A percentile compares a stretch with the other conserved stretches of the same genome.
Conservation (phyloP, 306 rosid genomes). For the Inga oerstediana region DNA sequence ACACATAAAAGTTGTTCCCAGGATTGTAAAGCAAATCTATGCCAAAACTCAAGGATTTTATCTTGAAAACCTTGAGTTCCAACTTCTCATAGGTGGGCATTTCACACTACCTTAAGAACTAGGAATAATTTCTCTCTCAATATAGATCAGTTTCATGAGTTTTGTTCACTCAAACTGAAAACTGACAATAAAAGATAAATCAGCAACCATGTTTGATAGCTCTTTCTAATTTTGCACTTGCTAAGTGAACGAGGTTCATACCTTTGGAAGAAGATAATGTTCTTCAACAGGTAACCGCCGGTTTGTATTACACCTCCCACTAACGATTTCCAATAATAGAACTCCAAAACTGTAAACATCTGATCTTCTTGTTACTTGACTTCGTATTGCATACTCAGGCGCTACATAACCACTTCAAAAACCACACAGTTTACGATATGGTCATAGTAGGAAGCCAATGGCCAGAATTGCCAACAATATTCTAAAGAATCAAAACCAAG, state of each 20-base stretch:
- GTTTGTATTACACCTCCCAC: conserved; percentile 78
- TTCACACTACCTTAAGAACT: background rate
- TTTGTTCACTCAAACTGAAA: background rate
- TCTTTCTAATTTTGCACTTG: conserved; percentile 14
- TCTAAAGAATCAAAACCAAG: conserved; percentile 1
- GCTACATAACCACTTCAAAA: conserved; percentile 80
- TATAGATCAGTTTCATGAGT: conserved; percentile 22
- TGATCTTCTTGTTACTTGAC: conserved; percentile 84
- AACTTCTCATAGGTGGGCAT: conserved; percentile 2
- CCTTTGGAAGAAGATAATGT: conserved; percentile 76
- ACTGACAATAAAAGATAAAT: background rate
- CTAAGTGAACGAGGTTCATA: conserved; percentile 35
- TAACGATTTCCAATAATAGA: conserved; percentile 71
- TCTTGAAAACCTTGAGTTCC: background rate
- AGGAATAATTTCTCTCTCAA: conserved; percentile 5
- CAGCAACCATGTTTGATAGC: background rate
- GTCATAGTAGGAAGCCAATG: conserved; percentile 18
- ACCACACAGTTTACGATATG: conserved; percentile 19
- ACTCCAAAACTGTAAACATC: conserved; percentile 89
- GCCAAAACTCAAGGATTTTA: conserved; percentile 1
- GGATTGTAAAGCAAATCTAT: background rate
- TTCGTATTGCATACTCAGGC: conserved; percentile 84
- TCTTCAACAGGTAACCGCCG: conserved; percentile 63
- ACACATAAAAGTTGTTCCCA: conserved; percentile 15
- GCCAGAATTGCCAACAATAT: background rate